Evolutionary conservation across 306 rosid species (phyloP), one percentile per base, ranked within the genome.

Genomic region (Fragaria vesca): DNA sequence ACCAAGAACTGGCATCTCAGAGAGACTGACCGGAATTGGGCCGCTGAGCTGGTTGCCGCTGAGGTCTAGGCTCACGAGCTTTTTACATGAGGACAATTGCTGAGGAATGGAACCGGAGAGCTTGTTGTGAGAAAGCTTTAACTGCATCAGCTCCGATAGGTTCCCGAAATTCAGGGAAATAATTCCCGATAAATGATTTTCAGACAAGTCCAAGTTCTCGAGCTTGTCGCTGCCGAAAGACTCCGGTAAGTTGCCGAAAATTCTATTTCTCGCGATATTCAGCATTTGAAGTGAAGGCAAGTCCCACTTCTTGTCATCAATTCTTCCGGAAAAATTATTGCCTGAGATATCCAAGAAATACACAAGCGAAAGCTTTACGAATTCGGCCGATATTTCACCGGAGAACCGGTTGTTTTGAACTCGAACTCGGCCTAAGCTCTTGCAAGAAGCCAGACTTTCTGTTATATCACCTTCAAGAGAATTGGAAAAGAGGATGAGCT

Each of bases 401-500:
- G 92, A 91, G 13, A 96, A 72, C 1, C 77, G 67, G 83, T 96
- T 96, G 88, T 91, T 84, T 61, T 96, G 99, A 54, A 96, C 87
- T 18, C 99, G 88, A 67, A 96, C 94, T 65, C 99, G 77, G 12
- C 73, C 76, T 32, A 96, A 61, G 81, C 90, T 96, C 83, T 47
- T 81, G 83, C 99, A 96, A 45, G 89, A 71, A 65, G 77, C 69
- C 84, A 96, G 54, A 18, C 84, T 78, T 24, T 24, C 46, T 1
- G 98, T 93, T 48, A 96, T 83, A 69, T 58, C 78, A 0, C 99
- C 99, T 21, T 52, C 46, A 6, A 96, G 87, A 42, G 83, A 81
- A 69, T 96, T 96, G 2, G 97, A 88, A 81, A 96, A 96, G 48
- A 96, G 93, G 78, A 96, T 93, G 40, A 96, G 94, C 83, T 96